Base-by-base conservation (phyloP, 139 green algal genomes). In the Micractinium conductrix region DNA sequence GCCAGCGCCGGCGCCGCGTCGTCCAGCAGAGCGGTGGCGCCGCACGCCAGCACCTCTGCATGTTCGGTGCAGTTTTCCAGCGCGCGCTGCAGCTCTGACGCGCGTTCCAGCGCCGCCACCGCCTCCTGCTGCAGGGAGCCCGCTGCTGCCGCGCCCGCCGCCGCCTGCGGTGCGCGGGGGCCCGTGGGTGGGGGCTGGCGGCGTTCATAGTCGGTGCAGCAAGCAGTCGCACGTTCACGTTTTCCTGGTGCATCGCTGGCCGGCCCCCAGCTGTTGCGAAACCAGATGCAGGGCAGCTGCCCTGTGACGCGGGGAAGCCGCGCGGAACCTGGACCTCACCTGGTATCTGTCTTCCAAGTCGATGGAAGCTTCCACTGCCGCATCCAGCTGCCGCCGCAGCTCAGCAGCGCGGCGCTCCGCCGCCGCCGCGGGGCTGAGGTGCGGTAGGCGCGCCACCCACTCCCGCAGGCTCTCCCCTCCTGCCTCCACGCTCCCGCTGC, bases 1-100 rank as follows among this genome's bases (percentile, higher is more conserved):
- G 37, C 78, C 0, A 19, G 60, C 21, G 30, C 43, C 0, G 26
- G 58, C 3, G 22, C 55, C 2, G 43, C 60, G 1, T 30, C 65
- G 38, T 78, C 48, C 69, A 88, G 87, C 45, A 95, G 86, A 58
- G 83, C 28, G 35, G 78, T 79, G 1, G 92, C 91, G 35, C 83
- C 86, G 84, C 71, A 74, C 33, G 72, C 60, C 7, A 89, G 80
- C 33, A 83, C 83, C 1, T 84, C 80, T 0, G 87, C 43, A 40
- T 92, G 85, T 21, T 85, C 62, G 60, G 90, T 82, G 33, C 90
- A 87, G 22, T 73, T 53, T 75, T 95, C 89, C 6, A 88, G 83
- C 26, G 87, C 91, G 83, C 90, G 69, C 48, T 95, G 89, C 58
- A 89, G 85, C 24, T 73, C 86, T 0, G 84, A 68, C 9, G 88